A percentile compares a stretch with the other conserved stretches of the same genome.
Conservation (phyloP, 495 filamentous ascomycete species). For the Penicillium longicatenatum region DNA sequence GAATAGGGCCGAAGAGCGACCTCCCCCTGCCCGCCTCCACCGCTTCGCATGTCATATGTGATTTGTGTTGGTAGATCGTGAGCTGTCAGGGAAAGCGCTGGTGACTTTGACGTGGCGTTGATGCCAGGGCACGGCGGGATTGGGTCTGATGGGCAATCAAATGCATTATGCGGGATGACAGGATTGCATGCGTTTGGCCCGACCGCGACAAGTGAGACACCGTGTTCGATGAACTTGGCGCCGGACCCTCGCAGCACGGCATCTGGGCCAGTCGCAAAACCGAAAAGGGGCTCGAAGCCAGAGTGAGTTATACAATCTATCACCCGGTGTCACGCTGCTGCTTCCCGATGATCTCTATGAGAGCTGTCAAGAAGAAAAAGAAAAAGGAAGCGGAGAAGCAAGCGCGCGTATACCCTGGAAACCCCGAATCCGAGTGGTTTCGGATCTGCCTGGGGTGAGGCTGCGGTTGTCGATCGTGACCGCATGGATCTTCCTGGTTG, state of each 20-base stretch:
- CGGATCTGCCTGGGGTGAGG: constrained; percentile 18
- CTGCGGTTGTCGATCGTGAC: constrained; percentile 10
- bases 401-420: constrained; percentile 9
- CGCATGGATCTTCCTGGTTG: constrained; percentile 26
- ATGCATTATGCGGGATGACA: constrained; percentile 34
- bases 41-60: constrained; percentile 7
- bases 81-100: constrained; percentile 18
- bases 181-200: constrained; percentile 37
- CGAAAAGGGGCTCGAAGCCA: constrained; percentile 23
- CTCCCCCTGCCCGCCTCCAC: constrained; percentile 8
- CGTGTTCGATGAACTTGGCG: constrained; percentile 25
- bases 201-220: constrained; percentile 29
- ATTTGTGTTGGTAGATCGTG: constrained; percentile 14
- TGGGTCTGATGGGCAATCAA: constrained; percentile 29
- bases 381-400: not conserved
- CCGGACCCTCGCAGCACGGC: constrained; percentile 30
- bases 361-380: not conserved
- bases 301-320: constrained; percentile 26
- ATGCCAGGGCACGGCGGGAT: constrained; percentile 23
- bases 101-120: constrained; percentile 28
- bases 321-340: constrained; percentile 31
- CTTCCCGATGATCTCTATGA: constrained; percentile 20
- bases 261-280: constrained; percentile 25
- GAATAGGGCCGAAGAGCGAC: constrained; percentile 14
- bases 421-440: constrained; percentile 27